phyloP scores from a whole-genome alignment of 2,329 filamentous ascomycete species.

The Diaporthe citri region DNA sequence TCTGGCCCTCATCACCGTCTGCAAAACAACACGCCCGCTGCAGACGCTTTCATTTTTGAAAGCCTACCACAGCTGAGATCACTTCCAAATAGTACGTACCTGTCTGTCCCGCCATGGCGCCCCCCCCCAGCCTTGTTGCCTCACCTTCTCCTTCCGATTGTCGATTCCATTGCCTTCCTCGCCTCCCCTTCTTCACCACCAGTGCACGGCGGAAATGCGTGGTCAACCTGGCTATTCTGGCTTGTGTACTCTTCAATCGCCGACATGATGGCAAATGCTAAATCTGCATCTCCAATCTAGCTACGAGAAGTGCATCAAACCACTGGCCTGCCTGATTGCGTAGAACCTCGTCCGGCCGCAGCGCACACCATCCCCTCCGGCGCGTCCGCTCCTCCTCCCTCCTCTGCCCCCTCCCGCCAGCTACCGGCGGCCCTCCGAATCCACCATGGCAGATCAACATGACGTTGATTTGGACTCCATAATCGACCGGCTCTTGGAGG shows the following conservation, averaged over 20 bases:
- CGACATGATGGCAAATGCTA: slow-evolving; percentile 17
- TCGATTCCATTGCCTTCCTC: slow-evolving; percentile 23
- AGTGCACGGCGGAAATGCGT: background rate
- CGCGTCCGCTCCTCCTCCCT: slow-evolving; percentile 41
- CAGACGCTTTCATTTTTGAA: slow-evolving; percentile 40
- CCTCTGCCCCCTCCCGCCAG: slow-evolving; percentile 40
- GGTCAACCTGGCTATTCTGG: background rate
- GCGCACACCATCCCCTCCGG: slow-evolving; percentile 41
- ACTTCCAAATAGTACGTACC: slow-evolving; percentile 41
- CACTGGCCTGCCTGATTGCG: slow-evolving; percentile 42
- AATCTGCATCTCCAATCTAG: slow-evolving; percentile 15
- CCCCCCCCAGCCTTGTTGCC: slow-evolving; percentile 22
- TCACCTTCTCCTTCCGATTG: slow-evolving; percentile 18
- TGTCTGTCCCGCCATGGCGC: background rate
- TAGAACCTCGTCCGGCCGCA: slow-evolving; percentile 40
- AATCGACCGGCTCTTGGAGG: slow-evolving; percentile 97
- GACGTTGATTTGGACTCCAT: slow-evolving; percentile 99
- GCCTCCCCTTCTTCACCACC: slow-evolving; percentile 9
- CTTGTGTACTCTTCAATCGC: background rate
- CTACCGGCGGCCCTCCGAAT: slow-evolving; percentile 54
- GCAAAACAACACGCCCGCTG: slow-evolving; percentile 33
- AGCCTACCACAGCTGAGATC: slow-evolving; percentile 41
- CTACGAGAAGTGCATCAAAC: slow-evolving; percentile 41
- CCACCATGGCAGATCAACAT: slow-evolving; percentile 73
- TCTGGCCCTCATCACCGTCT: slow-evolving; percentile 15